Conservation (phyloP, 1,284 basidiomycete species). For the Ceratobasidium sp. region DNA sequence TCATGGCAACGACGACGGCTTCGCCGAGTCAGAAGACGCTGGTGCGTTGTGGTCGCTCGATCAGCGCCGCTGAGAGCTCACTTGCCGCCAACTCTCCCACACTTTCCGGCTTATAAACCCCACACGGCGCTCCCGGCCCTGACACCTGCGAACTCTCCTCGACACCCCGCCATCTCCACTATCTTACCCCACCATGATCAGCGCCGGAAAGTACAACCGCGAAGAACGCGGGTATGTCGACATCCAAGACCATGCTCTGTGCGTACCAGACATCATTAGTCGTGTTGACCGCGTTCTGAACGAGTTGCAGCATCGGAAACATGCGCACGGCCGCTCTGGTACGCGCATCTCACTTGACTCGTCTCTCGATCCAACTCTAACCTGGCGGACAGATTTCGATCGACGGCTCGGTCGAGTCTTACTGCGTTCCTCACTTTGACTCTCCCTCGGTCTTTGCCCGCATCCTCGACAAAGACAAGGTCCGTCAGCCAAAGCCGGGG, state of each 20-base stretch:
- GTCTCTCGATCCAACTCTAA: conserved; percentile 25
- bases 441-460: conserved; percentile 91
- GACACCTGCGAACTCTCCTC: conserved; percentile 29
- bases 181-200: conserved; percentile 31
- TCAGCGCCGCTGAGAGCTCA: conserved; percentile 39
- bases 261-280: conserved; percentile 52
- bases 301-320: conserved; percentile 69
- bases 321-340: conserved; percentile 82
- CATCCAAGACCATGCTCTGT: conserved; percentile 80
- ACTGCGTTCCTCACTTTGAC: conserved; percentile 93
- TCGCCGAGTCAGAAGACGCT: conserved; percentile 19
- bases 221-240: conserved; percentile 68
- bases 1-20: not conserved
- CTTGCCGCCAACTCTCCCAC: conserved; percentile 46
- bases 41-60: conserved; percentile 42
- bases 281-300: not conserved
- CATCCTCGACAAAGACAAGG: conserved; percentile 85
- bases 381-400: conserved; percentile 39
- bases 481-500: conserved; percentile 47
- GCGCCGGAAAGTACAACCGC: conserved; percentile 42
- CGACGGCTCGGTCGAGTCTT: conserved; percentile 76
- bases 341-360: conserved; percentile 50
- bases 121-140: conserved; percentile 18
- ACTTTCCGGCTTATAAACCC: conserved; percentile 43
- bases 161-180: not conserved